Base-by-base conservation (phyloP, 2,329 filamentous ascomycete species). In the Pseudonectria buxi region DNA sequence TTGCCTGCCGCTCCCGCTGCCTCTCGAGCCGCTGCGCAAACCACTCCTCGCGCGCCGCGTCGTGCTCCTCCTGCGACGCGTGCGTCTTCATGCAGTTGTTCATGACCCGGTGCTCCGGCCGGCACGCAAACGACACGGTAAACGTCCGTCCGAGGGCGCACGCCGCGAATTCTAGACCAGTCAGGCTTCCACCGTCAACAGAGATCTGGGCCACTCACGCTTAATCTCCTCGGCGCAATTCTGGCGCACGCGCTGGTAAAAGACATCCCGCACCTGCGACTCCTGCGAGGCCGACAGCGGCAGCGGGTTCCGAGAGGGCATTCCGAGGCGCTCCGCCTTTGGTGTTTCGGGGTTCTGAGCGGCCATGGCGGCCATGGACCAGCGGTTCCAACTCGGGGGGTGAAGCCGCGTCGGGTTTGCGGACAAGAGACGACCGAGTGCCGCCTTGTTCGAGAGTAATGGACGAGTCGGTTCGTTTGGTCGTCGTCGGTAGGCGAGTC, bases 1-100 rank as follows among this genome's bases (percentile, higher is more conserved):
- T 79, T 43, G 72, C 70, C 60, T 87, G 81, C 26, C 79, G 67
- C 60, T 83, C 78, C 38, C 67, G 67, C 50, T 79, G 74, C 37
- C 89, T 72, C 64, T 87, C 77, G 50, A 86, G 70, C 33, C 86
- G 74, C 45, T 76, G 72, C 33, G 79, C 77, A 61, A 96, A 96
- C 92, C 92, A 98, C 58, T 96, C 88, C 61, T 88, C 85, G 34
- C 92, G 72, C 45, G 92, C 92, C 15, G 78, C 80, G 65, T 98
- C 92, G 62, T 94, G 76, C 59, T 94, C 86, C 36, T 75, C 78
- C 45, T 81, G 84, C 45, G 86, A 94, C 36, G 90, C 89, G 65
- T 94, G 83, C 37, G 72, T 63, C 49, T 89, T 72, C 88, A 98
- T 95, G 68, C 92, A 98, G 43, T 69, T 72, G 66, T 98, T 98